These are phyloP conservation scores for Dioscorea zingiberensis DNA, from an alignment of 106 monocot genomes.

Conservation along the genomic window DNA sequence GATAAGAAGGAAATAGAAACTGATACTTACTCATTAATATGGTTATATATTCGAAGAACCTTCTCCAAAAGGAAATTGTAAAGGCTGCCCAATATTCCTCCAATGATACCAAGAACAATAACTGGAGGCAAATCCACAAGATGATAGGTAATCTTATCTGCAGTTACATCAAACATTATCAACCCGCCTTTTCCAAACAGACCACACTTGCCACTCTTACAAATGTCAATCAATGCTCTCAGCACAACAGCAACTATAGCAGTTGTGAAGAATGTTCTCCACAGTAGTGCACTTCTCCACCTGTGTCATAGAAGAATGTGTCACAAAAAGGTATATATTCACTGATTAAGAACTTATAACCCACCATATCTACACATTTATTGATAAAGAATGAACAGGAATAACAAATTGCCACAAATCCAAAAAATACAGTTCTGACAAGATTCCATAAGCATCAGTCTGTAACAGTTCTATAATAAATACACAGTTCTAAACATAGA, in stretches of 20 bases:
- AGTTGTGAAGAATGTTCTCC: slow-evolving; percentile 87
- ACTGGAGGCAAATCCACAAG: slow-evolving; percentile 63
- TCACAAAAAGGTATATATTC: not conserved
- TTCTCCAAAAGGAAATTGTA: slow-evolving; percentile 75
- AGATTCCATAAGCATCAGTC: no score
- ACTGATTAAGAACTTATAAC: no score
- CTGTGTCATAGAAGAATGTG: slow-evolving; percentile 8
- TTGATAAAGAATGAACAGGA: no score
- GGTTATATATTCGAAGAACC: slow-evolving; percentile 50
- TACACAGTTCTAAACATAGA: no score
- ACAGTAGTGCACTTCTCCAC: slow-evolving; percentile 85
- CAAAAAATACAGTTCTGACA: no score
- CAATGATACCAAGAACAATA: slow-evolving; percentile 73
- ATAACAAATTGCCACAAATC: no score
- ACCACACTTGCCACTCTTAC: slow-evolving; percentile 69
- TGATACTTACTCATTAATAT: slow-evolving; percentile 57
- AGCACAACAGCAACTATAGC: slow-evolving; percentile 84
- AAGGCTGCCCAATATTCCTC: slow-evolving; percentile 69
- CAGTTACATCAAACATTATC: slow-evolving; percentile 91
- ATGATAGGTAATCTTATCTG: slow-evolving; percentile 44
- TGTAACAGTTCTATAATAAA: no score
- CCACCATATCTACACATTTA: no score
- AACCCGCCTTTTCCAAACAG: slow-evolving; percentile 89
- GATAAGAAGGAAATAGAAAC: not conserved
- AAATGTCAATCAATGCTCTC: slow-evolving; percentile 66